phyloP scores from a whole-genome alignment of 257 asterid species.

The Solanum megistacrolobum region DNA sequence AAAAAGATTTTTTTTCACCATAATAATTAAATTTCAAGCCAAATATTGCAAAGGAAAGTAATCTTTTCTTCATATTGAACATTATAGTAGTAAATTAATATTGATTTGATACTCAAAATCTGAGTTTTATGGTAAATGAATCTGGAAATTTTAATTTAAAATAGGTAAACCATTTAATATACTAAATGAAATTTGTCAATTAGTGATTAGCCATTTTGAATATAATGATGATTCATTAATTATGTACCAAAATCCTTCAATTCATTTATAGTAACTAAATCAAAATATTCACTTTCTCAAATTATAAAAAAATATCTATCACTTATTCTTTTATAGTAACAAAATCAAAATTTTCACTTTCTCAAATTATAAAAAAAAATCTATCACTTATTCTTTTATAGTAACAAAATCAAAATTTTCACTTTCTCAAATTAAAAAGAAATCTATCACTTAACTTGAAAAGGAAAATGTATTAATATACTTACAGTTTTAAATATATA shows the following conservation, averaged over 20 bases:
- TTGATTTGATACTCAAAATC: not conserved
- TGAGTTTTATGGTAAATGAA: not conserved
- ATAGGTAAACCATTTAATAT: not conserved
- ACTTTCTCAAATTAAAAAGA: not conserved
- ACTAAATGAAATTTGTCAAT: not conserved
- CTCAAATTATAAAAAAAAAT: not conserved
- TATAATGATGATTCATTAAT: not conserved
- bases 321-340: not conserved
- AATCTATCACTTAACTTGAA: not conserved
- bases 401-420: not conserved
- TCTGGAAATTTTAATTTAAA: not conserved
- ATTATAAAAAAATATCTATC: not conserved
- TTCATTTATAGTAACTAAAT: not conserved
- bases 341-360: not conserved
- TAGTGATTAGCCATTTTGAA: not conserved
- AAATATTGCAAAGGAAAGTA: not conserved
- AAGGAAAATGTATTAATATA: not conserved
- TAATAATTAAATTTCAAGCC: not conserved
- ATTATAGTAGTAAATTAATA: not conserved
- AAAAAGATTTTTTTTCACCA: not conserved
- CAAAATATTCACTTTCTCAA: not conserved
- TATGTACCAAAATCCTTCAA: not conserved
- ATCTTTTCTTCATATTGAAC: not conserved
- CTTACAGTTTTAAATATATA: not conserved
- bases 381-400: not conserved